phyloP scores from a whole-genome alignment of 352 stramenopile species.

The Salisapilia sapeloensis region DNA sequence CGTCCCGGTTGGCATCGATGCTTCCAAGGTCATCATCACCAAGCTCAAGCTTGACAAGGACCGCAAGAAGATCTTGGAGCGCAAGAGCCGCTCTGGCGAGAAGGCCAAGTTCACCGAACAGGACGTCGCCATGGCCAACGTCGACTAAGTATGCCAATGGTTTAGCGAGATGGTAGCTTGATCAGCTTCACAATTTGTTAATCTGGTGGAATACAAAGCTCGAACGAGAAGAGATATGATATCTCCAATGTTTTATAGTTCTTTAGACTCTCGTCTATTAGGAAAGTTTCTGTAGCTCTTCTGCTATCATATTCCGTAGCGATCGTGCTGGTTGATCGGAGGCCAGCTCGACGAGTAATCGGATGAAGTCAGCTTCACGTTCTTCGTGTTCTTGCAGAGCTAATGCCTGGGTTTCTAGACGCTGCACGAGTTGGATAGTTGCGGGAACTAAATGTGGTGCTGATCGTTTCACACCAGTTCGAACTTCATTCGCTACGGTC shows the following conservation, averaged over 20 bases:
- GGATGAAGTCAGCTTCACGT: slow-evolving; percentile 67
- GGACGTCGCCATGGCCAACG: slow-evolving; percentile 75
- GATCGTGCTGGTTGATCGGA: slow-evolving; percentile 45
- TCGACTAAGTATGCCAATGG: slow-evolving; percentile 52
- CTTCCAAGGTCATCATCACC: slow-evolving; percentile 98
- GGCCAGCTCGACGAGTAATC: slow-evolving; percentile 56
- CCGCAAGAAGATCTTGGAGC: slow-evolving; percentile 97
- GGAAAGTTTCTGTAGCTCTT: slow-evolving; percentile 49
- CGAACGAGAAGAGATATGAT: no score
- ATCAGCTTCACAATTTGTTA: no score
- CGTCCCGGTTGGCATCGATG: slow-evolving; percentile 94
- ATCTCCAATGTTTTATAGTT: no score
- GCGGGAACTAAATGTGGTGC: slow-evolving; percentile 48
- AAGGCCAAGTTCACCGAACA: slow-evolving; percentile 86
- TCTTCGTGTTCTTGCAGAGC: slow-evolving; percentile 52
- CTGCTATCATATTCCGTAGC: slow-evolving; percentile 50
- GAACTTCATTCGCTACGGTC: slow-evolving; percentile 1
- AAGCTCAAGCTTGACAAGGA: slow-evolving; percentile 99
- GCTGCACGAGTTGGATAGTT: slow-evolving; percentile 47
- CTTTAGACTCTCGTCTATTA: no score
- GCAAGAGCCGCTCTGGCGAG: slow-evolving; percentile 88
- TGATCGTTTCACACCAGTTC: slow-evolving; percentile 26
- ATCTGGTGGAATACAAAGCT: no score
- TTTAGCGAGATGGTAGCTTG: neutral
- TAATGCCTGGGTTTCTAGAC: slow-evolving; percentile 55